Evolutionary conservation across 1,284 basidiomycete species (phyloP).

Genomic region (Boletus mariae): DNA sequence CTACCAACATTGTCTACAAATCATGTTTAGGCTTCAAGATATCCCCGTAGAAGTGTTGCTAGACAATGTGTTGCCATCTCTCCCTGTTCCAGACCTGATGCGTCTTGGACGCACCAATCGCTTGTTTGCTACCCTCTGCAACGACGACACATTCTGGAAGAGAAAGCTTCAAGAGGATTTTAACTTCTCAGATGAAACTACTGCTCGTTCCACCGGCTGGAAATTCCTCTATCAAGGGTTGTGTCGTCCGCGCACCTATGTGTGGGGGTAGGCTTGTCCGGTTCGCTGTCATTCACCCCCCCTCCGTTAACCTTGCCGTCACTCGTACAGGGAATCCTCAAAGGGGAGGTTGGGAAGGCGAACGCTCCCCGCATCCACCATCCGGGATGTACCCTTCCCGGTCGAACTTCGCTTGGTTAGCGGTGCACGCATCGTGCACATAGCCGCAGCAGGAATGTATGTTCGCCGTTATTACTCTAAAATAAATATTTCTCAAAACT

Average conservation of each 20-base stretch:
- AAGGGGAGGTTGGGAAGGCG: constrained; percentile 59
- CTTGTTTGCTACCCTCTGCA: constrained; percentile 53
- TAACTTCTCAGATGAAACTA: constrained; percentile 67
- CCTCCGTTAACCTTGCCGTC: constrained; percentile 2
- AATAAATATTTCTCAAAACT: constrained; percentile 4
- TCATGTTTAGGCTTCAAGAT: constrained; percentile 42
- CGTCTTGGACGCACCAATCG: constrained; percentile 55
- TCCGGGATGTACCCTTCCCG: constrained; percentile 57
- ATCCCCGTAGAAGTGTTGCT: constrained; percentile 71
- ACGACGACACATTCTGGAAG: constrained; percentile 82
- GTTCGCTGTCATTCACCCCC: background rate
- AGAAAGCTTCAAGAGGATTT: constrained; percentile 69
- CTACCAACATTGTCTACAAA: background rate
- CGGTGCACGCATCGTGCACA: constrained; percentile 61
- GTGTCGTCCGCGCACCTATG: constrained; percentile 55
- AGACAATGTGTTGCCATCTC: constrained; percentile 64
- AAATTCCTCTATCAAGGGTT: constrained; percentile 77
- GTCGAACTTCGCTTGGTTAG: constrained; percentile 50
- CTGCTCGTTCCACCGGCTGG: constrained; percentile 72
- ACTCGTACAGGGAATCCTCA: constrained; percentile 46
- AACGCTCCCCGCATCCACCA: constrained; percentile 35
- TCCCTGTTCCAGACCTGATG: constrained; percentile 59
- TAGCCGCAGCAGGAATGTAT: constrained; percentile 80
- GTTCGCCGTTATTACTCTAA: constrained; percentile 22
- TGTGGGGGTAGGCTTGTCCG: constrained; percentile 67